Base-by-base conservation (phyloP, 257 asterid genomes). In the Solanum habrochaites region DNA sequence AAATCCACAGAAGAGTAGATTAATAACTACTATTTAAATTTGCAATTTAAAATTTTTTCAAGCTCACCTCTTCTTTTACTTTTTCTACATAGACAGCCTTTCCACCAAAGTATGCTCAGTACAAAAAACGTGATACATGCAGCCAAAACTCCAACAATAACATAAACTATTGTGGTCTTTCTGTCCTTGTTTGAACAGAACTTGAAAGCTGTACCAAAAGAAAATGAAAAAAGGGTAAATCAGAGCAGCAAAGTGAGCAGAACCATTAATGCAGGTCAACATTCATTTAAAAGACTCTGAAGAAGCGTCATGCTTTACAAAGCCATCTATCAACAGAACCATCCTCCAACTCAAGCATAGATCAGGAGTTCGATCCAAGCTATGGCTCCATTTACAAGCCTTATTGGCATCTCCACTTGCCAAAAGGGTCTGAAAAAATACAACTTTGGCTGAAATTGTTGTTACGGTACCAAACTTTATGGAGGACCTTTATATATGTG, bases 31-130 rank as follows among this genome's bases (percentile, higher is more conserved):
- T 27, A 49, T 29, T 18, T 81, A 49, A 31, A 81, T 49, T 29
- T 20, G 31, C 69, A 16, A 83, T 72, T 80, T 16, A 29, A 15
- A 86, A 83, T 87, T 82, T 78, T 85, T 15, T 58, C 29, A 77
- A 18, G 69, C 23, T 87, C 80, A 95, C 99, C 99, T 89, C 91
- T 90, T 72, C 89, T 91, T 84, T 80, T 67, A 31, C 84, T 83
- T 89, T 91, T 91, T 85, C 93, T 87, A 84, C 92, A 86, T 32
- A 92, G 85, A 90, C 74, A 85, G 29, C 95, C 83, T 93, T 90
- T 95, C 98, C 97, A 93, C 97, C 95, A 93, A 87, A 94, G 91
- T 66, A 95, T 29, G 81, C 91, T 93, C 90, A 93, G 62, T 6
- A 90, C 77, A 81, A 85, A 82, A 88, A 93, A 85, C 49, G 91